These are phyloP conservation scores for Candida pseudoglaebosa DNA, from an alignment of 805 yeast species.

Conservation along the genomic window DNA sequence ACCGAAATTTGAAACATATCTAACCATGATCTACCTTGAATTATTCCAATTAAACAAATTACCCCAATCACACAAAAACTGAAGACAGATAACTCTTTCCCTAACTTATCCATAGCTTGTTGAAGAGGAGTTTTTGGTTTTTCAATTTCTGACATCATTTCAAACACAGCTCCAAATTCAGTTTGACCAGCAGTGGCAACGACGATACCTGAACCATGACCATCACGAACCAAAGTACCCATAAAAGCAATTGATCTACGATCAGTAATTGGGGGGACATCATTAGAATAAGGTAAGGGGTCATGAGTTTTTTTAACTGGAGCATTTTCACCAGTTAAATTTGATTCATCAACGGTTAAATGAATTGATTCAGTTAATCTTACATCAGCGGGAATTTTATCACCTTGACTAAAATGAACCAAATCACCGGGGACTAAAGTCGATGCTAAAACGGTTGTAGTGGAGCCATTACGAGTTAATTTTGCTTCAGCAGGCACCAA, in stretches of 20 bases:
- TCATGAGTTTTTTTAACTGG: slow-evolving; percentile 71
- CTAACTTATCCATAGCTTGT: slow-evolving; percentile 90
- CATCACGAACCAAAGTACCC: slow-evolving; percentile 97
- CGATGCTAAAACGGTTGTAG: slow-evolving; percentile 80
- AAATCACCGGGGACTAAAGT: slow-evolving; percentile 94
- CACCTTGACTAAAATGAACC: slow-evolving; percentile 87
- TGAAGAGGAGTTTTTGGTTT: slow-evolving; percentile 98
- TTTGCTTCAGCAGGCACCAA: slow-evolving; percentile 97
- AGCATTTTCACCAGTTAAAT: slow-evolving; percentile 90
- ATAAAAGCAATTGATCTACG: slow-evolving; percentile 82
- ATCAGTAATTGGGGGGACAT: slow-evolving; percentile 55
- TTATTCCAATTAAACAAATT: slow-evolving; percentile 84
- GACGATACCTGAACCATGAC: slow-evolving; percentile 91
- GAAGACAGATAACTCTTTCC: slow-evolving; percentile 80
- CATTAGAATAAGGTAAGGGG: slow-evolving; percentile 29
- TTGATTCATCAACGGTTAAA: slow-evolving; percentile 85
- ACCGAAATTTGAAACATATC: slow-evolving; percentile 98
- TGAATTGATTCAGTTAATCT: slow-evolving; percentile 77
- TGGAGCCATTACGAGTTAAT: slow-evolving; percentile 74
- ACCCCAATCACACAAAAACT: slow-evolving; percentile 85
- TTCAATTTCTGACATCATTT: slow-evolving; percentile 91
- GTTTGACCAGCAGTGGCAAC: slow-evolving; percentile 86
- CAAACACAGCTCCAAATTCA: slow-evolving; percentile 91
- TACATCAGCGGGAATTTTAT: slow-evolving; percentile 93
- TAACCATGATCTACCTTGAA: slow-evolving; percentile 92